Evolutionary conservation across 805 yeast species (phyloP).

Genomic region (Saturnispora quitensis): DNA sequence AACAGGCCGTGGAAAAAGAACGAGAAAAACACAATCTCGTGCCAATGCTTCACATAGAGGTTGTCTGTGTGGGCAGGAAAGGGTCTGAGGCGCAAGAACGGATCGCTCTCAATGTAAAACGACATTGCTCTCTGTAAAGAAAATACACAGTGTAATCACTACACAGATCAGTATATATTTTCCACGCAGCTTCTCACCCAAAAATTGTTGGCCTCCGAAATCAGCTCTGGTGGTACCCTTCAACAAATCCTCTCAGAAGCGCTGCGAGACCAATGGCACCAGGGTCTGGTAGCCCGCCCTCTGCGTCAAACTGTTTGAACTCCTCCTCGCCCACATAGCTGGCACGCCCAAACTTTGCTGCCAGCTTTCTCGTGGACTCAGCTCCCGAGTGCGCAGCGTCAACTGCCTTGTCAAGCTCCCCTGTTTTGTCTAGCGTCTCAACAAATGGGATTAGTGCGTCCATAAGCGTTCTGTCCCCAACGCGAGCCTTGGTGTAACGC

Average conservation of each 20-base stretch:
- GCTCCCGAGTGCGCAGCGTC: conserved; percentile 70
- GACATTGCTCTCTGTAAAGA: conserved; percentile 10
- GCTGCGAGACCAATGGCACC: conserved; percentile 80
- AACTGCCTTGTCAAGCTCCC: conserved; percentile 51
- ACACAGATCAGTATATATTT: neutral
- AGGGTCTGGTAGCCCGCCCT: conserved; percentile 86
- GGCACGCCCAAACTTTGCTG: conserved; percentile 90
- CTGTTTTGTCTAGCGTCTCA: conserved; percentile 42
- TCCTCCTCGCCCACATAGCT: conserved; percentile 69
- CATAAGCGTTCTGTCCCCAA: conserved; percentile 81
- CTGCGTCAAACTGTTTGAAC: conserved; percentile 37
- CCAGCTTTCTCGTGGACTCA: conserved; percentile 58
- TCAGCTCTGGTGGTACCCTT: conserved; percentile 9
- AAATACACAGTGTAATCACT: neutral
- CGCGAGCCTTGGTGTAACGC: conserved; percentile 81
- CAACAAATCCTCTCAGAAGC: conserved; percentile 25
- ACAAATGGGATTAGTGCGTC: conserved; percentile 88
- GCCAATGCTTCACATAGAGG: conserved; percentile 50
- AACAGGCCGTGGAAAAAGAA: conserved; percentile 52
- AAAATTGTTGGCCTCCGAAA: neutral
- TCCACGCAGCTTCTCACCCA: neutral
- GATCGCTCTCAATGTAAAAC: conserved; percentile 29
- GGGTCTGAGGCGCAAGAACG: conserved; percentile 36
- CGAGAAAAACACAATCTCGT: conserved; percentile 59
- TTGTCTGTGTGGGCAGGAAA: conserved; percentile 37